Conservation (phyloP, 2,329 filamentous ascomycete species). For the Basipetospora sp. region DNA sequence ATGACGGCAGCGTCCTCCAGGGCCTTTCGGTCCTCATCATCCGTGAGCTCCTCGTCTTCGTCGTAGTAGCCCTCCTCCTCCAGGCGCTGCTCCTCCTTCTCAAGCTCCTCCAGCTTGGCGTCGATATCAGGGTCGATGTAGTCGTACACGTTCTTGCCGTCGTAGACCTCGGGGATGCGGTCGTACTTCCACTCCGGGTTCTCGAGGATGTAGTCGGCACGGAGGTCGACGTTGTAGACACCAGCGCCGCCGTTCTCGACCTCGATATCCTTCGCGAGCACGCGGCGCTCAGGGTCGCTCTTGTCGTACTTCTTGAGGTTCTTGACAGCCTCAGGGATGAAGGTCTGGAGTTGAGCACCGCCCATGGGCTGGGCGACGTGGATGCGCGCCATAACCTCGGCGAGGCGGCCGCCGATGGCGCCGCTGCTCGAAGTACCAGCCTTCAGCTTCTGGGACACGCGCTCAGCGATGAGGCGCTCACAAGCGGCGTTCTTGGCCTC, state of each 20-base stretch:
- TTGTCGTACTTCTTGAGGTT: slow-evolving; percentile 78
- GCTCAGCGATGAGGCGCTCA: slow-evolving; percentile 79
- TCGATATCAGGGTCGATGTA: slow-evolving; percentile 96
- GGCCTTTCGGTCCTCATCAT: slow-evolving; percentile 76
- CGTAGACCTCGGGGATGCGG: slow-evolving; percentile 81
- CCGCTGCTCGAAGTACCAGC: slow-evolving; percentile 68
- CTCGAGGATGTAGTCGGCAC: slow-evolving; percentile 73
- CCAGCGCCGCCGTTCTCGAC: slow-evolving; percentile 86
- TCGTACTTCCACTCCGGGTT: slow-evolving; percentile 92
- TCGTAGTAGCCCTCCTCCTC: slow-evolving; percentile 91
- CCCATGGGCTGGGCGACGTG: slow-evolving; percentile 91
- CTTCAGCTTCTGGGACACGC: slow-evolving; percentile 92
- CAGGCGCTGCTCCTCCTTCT: slow-evolving; percentile 88
- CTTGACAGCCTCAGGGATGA: slow-evolving; percentile 75
- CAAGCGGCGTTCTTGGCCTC: slow-evolving; percentile 90
- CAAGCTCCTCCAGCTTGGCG: slow-evolving; percentile 73
- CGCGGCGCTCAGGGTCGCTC: slow-evolving; percentile 68
- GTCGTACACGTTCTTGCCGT: slow-evolving; percentile 95
- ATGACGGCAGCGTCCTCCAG: slow-evolving; percentile 88
- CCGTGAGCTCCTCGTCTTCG: slow-evolving; percentile 65
- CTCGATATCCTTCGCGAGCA: slow-evolving; percentile 73
- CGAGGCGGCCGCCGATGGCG: slow-evolving; percentile 63
- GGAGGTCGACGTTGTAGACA: slow-evolving; percentile 88
- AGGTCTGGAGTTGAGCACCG: slow-evolving; percentile 62
- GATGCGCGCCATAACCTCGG: slow-evolving; percentile 82